A percentile compares a stretch with the other conserved stretches of the same genome.
These are phyloP conservation scores for Lentinula novae-zelandiae DNA, from an alignment of 1,284 basidiomycete genomes.

Conservation along the genomic window DNA sequence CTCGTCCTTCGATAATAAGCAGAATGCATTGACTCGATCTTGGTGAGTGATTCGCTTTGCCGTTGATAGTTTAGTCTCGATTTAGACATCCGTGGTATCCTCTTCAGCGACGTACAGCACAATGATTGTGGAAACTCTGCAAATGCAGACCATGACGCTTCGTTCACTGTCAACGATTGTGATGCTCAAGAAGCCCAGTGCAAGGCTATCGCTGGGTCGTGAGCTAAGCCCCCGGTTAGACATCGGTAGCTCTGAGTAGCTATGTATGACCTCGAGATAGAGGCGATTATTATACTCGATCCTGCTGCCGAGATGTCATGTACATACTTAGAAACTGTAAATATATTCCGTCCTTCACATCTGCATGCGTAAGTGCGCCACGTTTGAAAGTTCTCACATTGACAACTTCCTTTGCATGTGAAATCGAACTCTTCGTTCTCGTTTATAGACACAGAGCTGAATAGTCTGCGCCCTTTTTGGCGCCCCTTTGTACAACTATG, in stretches of 20 bases:
- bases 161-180: conserved; percentile 38
- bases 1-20: conserved; percentile 27
- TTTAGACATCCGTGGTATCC: neutral
- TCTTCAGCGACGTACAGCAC: conserved; percentile 37
- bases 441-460: neutral
- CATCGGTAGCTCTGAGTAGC: too few species aligned
- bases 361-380: neutral
- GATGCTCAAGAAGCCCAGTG: conserved; percentile 32
- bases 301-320: too few species aligned
- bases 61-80: neutral
- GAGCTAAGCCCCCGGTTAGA: neutral
- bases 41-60: conserved; percentile 26
- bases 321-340: too few species aligned
- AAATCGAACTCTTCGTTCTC: neutral
- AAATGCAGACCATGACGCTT: conserved; percentile 35
- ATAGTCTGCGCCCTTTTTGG: neutral
- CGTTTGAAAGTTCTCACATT: neutral
- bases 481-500: neutral
- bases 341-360: too few species aligned
- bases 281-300: too few species aligned
- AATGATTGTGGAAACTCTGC: conserved; percentile 43
- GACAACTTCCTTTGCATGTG: neutral
- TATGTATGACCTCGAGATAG: too few species aligned
- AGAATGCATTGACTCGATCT: conserved; percentile 35
- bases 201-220: conserved; percentile 19